Evolutionary conservation across 768 basidiomycete genomes (phyloP).

Genomic region (Lepiota venenata): DNA sequence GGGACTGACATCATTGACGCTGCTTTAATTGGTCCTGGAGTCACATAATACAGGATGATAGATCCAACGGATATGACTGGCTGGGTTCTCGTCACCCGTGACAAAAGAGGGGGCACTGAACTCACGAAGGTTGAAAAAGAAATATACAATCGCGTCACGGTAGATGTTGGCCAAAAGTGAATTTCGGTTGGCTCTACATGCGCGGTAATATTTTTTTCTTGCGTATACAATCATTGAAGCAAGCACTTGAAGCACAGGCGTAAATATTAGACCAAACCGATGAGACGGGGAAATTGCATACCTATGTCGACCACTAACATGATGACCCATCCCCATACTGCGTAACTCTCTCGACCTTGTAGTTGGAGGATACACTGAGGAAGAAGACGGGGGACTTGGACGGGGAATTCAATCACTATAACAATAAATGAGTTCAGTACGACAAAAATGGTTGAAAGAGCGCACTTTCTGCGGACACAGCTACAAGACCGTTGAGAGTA

Average conservation of each 20-base stretch:
- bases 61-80: not conserved
- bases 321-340: slow-evolving; percentile 3
- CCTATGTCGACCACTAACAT: not conserved
- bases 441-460: no score
- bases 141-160: not conserved
- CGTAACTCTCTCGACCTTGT: not conserved
- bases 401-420: not conserved
- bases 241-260: not conserved
- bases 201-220: not conserved
- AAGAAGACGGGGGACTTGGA: not conserved
- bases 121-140: slow-evolving; percentile 1
- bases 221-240: slow-evolving; percentile 3
- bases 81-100: not conserved
- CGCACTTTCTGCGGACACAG: not conserved
- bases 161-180: not conserved
- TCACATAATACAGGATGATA: not conserved
- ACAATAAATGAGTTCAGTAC: no score
- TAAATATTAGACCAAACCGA: no score
- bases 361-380: not conserved
- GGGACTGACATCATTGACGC: not conserved
- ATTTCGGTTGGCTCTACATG: not conserved
- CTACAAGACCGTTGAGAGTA: not conserved
- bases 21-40: not conserved
- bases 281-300: not conserved
- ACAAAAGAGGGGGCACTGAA: not conserved